A percentile compares a stretch with the other conserved stretches of the same genome.
phyloP scores from a whole-genome alignment of 2,329 filamentous ascomycete species.

The Fusarium penzigii region DNA sequence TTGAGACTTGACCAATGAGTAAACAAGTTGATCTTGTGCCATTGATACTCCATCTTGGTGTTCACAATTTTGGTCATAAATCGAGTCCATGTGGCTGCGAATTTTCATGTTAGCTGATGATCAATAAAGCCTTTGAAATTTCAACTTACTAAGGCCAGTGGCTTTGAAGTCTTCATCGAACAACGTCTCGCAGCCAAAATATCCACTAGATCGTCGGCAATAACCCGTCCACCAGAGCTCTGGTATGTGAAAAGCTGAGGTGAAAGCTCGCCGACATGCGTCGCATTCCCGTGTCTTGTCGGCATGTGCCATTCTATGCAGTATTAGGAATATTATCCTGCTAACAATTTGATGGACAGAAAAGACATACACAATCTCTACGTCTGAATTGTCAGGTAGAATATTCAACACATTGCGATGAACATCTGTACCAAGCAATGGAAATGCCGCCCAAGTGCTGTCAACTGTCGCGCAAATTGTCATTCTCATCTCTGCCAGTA shows the following conservation, averaged over 20 bases:
- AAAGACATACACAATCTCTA: too few species aligned
- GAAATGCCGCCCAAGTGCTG: too few species aligned
- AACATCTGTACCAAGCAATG: too few species aligned
- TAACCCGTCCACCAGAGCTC: slow-evolving; percentile 39
- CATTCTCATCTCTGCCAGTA: too few species aligned
- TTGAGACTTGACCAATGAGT: slow-evolving; percentile 11
- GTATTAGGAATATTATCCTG: too few species aligned
- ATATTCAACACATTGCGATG: too few species aligned
- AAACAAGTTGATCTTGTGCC: slow-evolving; percentile 21
- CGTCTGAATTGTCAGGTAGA: too few species aligned
- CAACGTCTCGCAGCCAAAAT: slow-evolving; percentile 36
- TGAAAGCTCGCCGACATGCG: slow-evolving; percentile 28
- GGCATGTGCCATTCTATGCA: slow-evolving; percentile 24
- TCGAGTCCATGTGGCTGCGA: slow-evolving; percentile 13
- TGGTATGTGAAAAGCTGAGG: slow-evolving; percentile 13
- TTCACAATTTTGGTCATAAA: slow-evolving; percentile 14
- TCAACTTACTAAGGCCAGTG: slow-evolving; percentile 1
- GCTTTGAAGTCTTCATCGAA: slow-evolving; percentile 17
- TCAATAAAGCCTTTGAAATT: too few species aligned
- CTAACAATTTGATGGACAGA: too few species aligned
- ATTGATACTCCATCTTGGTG: not conserved
- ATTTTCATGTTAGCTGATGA: too few species aligned
- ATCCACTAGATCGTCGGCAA: slow-evolving; percentile 37
- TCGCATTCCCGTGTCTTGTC: slow-evolving; percentile 31
- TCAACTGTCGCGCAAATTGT: too few species aligned